phyloP scores from a whole-genome alignment of 225 moss, liverwort and hornwort species.

The Pseudisothecium myosuroides region DNA sequence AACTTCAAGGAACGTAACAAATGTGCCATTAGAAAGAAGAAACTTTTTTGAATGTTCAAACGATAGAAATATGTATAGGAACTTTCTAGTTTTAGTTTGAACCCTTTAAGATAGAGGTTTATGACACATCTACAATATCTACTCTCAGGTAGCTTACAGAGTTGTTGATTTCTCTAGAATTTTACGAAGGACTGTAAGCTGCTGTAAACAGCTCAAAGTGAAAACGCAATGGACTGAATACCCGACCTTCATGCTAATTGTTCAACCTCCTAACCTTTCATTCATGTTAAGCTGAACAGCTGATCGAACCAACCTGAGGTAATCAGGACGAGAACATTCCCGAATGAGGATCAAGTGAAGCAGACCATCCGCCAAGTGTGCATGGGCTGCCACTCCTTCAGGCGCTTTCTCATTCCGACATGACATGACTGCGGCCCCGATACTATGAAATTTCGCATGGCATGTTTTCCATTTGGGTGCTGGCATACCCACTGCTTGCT shows the following conservation, averaged over 20 bases:
- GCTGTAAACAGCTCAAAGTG: neutral
- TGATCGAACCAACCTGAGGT: conserved; percentile 48
- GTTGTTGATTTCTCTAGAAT: neutral
- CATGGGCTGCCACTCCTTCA: conserved; percentile 82
- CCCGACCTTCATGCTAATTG: neutral
- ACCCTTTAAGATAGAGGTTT: neutral
- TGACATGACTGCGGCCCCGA: conserved; percentile 96
- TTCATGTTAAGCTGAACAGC: neutral
- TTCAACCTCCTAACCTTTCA: neutral
- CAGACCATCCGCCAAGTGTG: conserved; percentile 90
- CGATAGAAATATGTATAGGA: too few relatives aligned
- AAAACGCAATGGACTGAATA: neutral
- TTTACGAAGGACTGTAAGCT: neutral
- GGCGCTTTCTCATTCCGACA: conserved; percentile 98
- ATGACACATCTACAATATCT: neutral
- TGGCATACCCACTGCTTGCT: neutral
- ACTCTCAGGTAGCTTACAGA: neutral
- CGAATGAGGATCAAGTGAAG: conserved; percentile 94
- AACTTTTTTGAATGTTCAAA: neutral
- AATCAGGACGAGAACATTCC: conserved; percentile 71
- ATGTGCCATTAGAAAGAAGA: neutral
- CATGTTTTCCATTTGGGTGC: conserved; percentile 59
- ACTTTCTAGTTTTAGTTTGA: neutral
- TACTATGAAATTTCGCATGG: conserved; percentile 70
- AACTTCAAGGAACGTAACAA: neutral